A percentile compares a stretch with the other conserved stretches of the same genome.
Conservation (phyloP, 176 grass and related monocot genomes). For the Puccinellia tenuiflora region DNA sequence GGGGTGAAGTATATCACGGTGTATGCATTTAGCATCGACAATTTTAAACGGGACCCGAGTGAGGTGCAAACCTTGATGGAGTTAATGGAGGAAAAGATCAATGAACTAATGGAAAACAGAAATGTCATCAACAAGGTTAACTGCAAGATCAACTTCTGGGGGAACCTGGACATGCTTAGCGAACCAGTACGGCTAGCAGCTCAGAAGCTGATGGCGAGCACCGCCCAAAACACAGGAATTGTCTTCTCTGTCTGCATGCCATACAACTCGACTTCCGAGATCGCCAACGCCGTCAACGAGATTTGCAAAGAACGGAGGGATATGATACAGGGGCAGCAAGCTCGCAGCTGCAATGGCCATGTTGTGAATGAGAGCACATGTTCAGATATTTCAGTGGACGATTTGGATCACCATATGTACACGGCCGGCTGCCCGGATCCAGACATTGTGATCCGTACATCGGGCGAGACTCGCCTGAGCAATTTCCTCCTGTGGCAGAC, state of each 20-base stretch:
- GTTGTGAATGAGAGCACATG: background rate
- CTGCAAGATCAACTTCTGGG: slow-evolving; percentile 78
- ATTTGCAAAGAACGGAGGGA: slow-evolving; percentile 37
- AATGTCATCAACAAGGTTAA: slow-evolving; percentile 51
- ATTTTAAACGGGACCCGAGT: slow-evolving; percentile 60
- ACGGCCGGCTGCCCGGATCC: slow-evolving; percentile 50
- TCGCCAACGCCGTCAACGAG: slow-evolving; percentile 47
- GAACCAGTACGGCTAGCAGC: slow-evolving; percentile 49
- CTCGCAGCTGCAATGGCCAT: background rate
- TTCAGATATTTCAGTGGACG: slow-evolving; percentile 30
- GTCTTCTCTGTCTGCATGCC: slow-evolving; percentile 76
- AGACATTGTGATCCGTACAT: slow-evolving; percentile 74
- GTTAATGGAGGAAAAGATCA: slow-evolving; percentile 79
- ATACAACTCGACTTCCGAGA: slow-evolving; percentile 77
- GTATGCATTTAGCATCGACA: slow-evolving; percentile 91
- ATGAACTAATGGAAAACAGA: slow-evolving; percentile 44
- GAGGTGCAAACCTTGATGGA: slow-evolving; percentile 72
- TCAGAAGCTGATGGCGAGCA: slow-evolving; percentile 52
- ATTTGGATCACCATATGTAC: slow-evolving; percentile 67
- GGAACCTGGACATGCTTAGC: slow-evolving; percentile 48
- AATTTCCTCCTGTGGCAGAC: slow-evolving; percentile 92
- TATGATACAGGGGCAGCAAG: slow-evolving; percentile 5
- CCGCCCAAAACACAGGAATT: slow-evolving; percentile 51
- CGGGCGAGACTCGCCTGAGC: slow-evolving; percentile 71
- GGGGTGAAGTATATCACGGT: slow-evolving; percentile 58